Evolutionary conservation across 306 rosid genomes (phyloP).

Genomic region (Lathyrus oleraceus): DNA sequence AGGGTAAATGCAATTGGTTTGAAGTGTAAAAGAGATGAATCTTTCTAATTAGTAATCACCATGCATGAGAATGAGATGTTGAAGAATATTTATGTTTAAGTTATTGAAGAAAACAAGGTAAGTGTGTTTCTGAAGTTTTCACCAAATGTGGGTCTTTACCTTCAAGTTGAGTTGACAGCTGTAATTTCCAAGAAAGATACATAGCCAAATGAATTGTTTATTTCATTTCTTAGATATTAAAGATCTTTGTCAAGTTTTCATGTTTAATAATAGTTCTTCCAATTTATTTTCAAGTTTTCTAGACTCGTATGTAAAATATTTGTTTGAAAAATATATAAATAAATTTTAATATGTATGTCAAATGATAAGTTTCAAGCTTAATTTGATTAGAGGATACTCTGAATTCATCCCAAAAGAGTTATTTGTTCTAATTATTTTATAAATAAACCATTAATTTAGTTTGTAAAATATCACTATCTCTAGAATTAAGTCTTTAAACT

Average conservation of each 20-base stretch:
- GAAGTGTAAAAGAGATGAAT: constrained; percentile 14
- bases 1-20: constrained; percentile 39
- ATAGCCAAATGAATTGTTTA: background rate
- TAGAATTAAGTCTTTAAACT: no score
- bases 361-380: no score
- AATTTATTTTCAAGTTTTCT: no score
- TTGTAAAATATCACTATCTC: no score
- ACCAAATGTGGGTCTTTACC: constrained; percentile 82
- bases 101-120: constrained; percentile 38
- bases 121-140: constrained; percentile 70
- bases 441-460: no score
- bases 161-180: constrained; percentile 53
- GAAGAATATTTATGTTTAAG: constrained; percentile 46
- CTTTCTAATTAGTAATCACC: constrained; percentile 34
- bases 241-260: background rate
- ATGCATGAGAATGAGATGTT: constrained; percentile 60
- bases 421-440: no score
- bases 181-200: constrained; percentile 37
- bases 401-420: no score
- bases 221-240: background rate
- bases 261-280: background rate
- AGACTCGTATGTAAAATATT: no score
- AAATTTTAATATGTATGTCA: no score
- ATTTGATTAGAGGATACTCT: no score
- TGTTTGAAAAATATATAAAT: no score